phyloP scores from a whole-genome alignment of 2,329 filamentous ascomycete genomes.

The Gremmenia infestans region DNA sequence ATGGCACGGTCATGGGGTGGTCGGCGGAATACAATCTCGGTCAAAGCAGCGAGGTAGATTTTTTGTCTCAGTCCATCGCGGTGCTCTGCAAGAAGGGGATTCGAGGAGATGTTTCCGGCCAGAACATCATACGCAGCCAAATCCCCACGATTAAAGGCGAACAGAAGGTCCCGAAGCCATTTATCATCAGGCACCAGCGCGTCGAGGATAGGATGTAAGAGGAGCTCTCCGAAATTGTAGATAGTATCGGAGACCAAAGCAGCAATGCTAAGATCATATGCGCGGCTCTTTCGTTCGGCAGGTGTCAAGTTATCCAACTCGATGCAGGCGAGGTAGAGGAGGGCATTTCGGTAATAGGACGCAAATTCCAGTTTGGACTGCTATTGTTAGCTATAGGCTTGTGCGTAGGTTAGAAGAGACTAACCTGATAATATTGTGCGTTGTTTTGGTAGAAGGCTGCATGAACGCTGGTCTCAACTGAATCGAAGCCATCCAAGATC shows the following conservation, averaged over 20 bases:
- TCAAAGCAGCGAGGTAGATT: conserved; percentile 93
- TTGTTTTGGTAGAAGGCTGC: conserved; percentile 95
- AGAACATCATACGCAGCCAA: conserved; percentile 81
- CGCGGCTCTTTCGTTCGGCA: conserved; percentile 73
- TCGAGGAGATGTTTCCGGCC: conserved; percentile 73
- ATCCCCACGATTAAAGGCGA: conserved; percentile 96
- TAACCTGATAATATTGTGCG: conserved; percentile 85
- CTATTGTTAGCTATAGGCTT: conserved; percentile 15
- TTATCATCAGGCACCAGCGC: conserved; percentile 71
- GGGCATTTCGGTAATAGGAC: conserved; percentile 93
- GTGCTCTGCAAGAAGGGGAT: conserved; percentile 74
- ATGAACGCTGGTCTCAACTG: conserved; percentile 91
- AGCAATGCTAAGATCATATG: conserved; percentile 88
- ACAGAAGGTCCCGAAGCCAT: conserved; percentile 93
- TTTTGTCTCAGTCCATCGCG: conserved; percentile 87
- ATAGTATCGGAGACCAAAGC: conserved; percentile 91
- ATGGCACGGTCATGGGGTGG: conserved; percentile 94
- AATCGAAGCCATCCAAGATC: conserved; percentile 87
- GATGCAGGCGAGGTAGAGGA: conserved; percentile 95
- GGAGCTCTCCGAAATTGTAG: conserved; percentile 99
- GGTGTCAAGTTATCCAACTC: conserved; percentile 70
- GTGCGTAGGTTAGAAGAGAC: conserved; percentile 7
- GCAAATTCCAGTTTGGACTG: conserved; percentile 84
- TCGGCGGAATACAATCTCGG: conserved; percentile 92
- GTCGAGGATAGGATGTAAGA: conserved; percentile 93